These are phyloP conservation scores for Neckera pumila DNA, from an alignment of 225 moss, liverwort and hornwort genomes.

Conservation along the genomic window DNA sequence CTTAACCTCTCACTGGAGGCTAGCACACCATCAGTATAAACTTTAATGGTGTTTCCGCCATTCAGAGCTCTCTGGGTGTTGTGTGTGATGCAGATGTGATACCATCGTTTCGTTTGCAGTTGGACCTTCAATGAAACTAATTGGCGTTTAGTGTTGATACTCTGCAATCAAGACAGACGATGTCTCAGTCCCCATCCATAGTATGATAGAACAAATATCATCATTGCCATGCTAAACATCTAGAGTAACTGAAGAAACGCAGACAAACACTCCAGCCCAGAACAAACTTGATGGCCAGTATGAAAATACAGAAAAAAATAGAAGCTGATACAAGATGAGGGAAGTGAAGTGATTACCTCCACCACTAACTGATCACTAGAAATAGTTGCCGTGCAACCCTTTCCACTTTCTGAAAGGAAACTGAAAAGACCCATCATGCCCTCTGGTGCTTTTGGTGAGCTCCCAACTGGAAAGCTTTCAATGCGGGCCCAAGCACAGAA, in stretches of 20 bases:
- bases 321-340: neutral
- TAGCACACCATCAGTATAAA: conserved; percentile 61
- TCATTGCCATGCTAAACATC: neutral
- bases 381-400: conserved; percentile 58
- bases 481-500: conserved; percentile 70
- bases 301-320: neutral
- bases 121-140: conserved; percentile 25
- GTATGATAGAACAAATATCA: neutral
- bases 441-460: conserved; percentile 30
- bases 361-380: conserved; percentile 51
- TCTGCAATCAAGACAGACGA: conserved; percentile 21
- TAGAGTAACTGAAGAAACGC: neutral
- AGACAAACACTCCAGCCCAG: neutral
- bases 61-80: conserved; percentile 67
- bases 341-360: conserved; percentile 38
- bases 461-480: conserved; percentile 45
- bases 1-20: conserved; percentile 57
- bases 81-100: conserved; percentile 64
- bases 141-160: conserved; percentile 52
- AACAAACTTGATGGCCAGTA: neutral
- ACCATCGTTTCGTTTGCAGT: conserved; percentile 58
- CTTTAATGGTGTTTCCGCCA: conserved; percentile 63
- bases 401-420: conserved; percentile 68
- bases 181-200: neutral
- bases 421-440: conserved; percentile 73